Evolutionary conservation across 2,329 filamentous ascomycete genomes (phyloP), one percentile per base, ranked within the genome.

Genomic region (Cladophialophora chaetospira): DNA sequence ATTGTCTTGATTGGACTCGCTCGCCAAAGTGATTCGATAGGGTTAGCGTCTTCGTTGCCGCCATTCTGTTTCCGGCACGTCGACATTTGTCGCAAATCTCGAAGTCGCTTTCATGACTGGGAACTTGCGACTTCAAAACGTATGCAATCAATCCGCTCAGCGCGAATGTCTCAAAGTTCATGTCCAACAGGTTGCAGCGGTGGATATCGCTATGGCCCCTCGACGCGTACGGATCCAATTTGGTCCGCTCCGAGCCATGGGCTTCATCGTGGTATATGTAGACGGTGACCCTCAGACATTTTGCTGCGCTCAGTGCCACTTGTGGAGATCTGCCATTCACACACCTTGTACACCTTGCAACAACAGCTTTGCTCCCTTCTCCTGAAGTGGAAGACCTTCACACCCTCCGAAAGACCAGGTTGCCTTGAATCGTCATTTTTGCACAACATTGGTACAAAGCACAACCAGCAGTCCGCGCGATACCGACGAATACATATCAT

Each of bases 211-310:
- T 19, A 25, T 25, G 33, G 6, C 28, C 10, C 35, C 26, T 28
- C 42, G 26, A 44, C 6, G 19, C 9, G 23, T 13, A 28, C 4
- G 42, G 19, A 44, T 44, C 23, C 42, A 33, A 25, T 28, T 3
- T 28, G 19, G 6, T 15, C 23, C 26, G 19, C 19, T 25, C 6
- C 13, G 6, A 17, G 15, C 15, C 11, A 13, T 21, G 17, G 8
- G 15, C 44, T 47, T 17, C 8, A 17, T 50, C 25, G n/a, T 31
- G 15, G 11, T 51, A 51, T 51, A 51, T 51, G 48, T 42, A 51
- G 26, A 33, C 42, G 6, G 21, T 43, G 19, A 9, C 9, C 21
- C 40, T 13, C 35, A 38, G 13, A 19, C 10, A 11, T 19, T 10
- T 4, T 19, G 5, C 35, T 19, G 15, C 15, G 11, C 35, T 38